These are phyloP conservation scores for Nicotiana paniculata DNA, from an alignment of 257 asterid genomes.

Conservation along the genomic window DNA sequence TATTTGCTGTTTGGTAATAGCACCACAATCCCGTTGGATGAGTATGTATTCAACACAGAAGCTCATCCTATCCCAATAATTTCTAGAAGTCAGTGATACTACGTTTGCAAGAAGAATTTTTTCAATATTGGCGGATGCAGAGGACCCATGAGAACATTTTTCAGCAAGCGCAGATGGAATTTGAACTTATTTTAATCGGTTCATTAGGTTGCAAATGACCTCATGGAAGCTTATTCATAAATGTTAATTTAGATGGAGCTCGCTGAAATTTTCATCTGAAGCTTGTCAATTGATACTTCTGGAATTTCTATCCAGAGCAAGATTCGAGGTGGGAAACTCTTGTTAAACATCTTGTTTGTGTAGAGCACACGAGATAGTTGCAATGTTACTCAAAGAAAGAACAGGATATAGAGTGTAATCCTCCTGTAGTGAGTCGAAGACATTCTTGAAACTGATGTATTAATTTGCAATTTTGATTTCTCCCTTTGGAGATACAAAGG, in stretches of 20 bases:
- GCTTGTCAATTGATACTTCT: neutral
- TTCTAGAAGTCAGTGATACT: slow-evolving; percentile 31
- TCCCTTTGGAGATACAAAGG: slow-evolving; percentile 9
- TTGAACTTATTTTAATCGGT: neutral
- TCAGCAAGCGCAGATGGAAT: neutral
- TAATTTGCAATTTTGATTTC: neutral
- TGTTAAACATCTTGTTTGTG: neutral
- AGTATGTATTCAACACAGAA: slow-evolving; percentile 87
- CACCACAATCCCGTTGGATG: slow-evolving; percentile 60
- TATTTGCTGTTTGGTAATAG: slow-evolving; percentile 61
- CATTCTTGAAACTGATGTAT: neutral
- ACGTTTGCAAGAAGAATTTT: neutral
- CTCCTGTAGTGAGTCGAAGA: neutral
- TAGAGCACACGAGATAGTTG: neutral
- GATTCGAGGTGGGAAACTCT: neutral
- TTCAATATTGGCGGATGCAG: neutral
- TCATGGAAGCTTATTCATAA: neutral
- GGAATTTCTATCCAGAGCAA: neutral
- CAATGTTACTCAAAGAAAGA: neutral
- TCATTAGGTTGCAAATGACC: neutral
- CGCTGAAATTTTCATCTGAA: neutral
- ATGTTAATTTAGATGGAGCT: neutral
- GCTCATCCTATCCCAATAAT: slow-evolving; percentile 89
- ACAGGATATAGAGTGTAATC: neutral
- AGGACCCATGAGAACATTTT: neutral